Conservation (phyloP, 345 rosid genomes). For the Kernera saxatilis region DNA sequence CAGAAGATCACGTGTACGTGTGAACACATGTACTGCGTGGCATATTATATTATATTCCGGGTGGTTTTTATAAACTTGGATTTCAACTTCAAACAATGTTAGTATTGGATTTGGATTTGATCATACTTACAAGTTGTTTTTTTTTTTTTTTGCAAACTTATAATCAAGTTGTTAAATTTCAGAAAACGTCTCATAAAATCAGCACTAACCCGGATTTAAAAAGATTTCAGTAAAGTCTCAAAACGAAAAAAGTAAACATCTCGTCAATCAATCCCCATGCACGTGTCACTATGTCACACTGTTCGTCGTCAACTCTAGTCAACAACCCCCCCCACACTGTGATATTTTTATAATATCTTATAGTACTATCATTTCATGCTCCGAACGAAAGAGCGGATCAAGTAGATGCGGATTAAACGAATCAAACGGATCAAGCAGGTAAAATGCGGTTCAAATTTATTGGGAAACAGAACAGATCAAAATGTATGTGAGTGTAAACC, state of each 20-base stretch:
- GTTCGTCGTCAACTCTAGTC: neutral
- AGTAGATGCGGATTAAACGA: too few species aligned
- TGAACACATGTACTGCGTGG: neutral
- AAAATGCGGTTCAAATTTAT: too few species aligned
- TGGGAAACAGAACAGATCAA: too few species aligned
- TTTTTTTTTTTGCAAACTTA: too few species aligned
- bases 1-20: neutral
- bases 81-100: neutral
- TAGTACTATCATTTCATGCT: too few species aligned
- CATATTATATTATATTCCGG: neutral
- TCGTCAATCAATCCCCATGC: constrained; percentile 16
- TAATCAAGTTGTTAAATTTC: neutral
- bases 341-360: too few species aligned
- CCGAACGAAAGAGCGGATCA: too few species aligned
- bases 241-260: neutral
- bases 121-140: too few species aligned
- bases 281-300: neutral
- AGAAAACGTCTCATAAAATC: neutral
- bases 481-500: too few species aligned
- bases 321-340: neutral
- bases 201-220: neutral
- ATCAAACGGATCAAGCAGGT: too few species aligned
- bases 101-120: neutral
- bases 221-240: neutral
- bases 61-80: neutral